Conservation (phyloP, 1,139 yeast species). For the Schwanniomyces etchellsii region DNA sequence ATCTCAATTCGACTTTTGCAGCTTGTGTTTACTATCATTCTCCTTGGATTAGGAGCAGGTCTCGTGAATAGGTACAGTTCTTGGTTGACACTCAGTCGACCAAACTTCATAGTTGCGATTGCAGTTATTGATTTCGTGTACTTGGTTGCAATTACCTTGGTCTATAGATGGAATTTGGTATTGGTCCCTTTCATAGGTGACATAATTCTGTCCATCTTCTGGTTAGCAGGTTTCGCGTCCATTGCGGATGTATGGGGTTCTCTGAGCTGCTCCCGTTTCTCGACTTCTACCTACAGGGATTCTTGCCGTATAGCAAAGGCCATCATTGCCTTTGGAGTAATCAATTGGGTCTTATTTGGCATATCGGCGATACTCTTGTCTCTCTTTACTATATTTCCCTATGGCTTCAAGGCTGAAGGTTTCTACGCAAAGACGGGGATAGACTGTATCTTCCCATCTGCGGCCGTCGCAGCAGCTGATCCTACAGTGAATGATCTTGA, state of each 20-base stretch:
- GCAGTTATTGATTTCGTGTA: constrained; percentile 19
- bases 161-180: constrained; percentile 10
- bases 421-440: background rate
- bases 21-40: constrained; percentile 17
- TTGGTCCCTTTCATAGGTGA: constrained; percentile 17
- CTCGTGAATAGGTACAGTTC: constrained; percentile 8
- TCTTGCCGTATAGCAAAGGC: constrained; percentile 23
- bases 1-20: constrained; percentile 10
- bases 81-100: constrained; percentile 9
- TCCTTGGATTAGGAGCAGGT: constrained; percentile 22
- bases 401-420: constrained; percentile 4
- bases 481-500: constrained; percentile 1
- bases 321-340: constrained; percentile 22
- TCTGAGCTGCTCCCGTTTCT: constrained; percentile 10
- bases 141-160: constrained; percentile 10
- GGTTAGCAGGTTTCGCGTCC: constrained; percentile 21
- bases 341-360: constrained; percentile 23
- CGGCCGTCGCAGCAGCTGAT: constrained; percentile 1
- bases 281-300: constrained; percentile 1
- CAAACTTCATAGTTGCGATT: constrained; percentile 16
- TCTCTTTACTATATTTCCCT: constrained; percentile 19
- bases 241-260: constrained; percentile 21
- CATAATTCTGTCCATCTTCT: constrained; percentile 16
- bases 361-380: constrained; percentile 17
- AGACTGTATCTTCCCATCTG: background rate